Evolutionary conservation across 129 eudicot species (phyloP).

Genomic region (Pseudognaphalium luteoalbum): DNA sequence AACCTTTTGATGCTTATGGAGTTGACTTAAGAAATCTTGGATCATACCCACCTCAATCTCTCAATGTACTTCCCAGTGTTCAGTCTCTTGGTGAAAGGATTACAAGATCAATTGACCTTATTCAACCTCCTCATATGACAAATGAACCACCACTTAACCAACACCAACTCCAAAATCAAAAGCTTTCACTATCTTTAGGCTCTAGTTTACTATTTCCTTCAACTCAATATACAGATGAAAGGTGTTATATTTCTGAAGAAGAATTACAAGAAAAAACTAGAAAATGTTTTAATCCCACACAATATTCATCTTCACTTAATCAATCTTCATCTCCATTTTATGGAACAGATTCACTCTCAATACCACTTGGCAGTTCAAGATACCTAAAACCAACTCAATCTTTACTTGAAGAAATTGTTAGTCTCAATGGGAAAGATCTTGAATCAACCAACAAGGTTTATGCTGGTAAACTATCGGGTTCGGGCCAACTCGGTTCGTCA

Average conservation of each 20-base stretch:
- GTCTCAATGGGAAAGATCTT: conserved; percentile 49
- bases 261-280: conserved; percentile 39
- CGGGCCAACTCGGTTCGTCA: conserved; percentile 45
- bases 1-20: conserved; percentile 53
- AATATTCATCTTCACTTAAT: conserved; percentile 37
- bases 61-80: conserved; percentile 42
- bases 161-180: conserved; percentile 54
- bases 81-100: conserved; percentile 64
- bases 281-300: conserved; percentile 32
- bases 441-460: conserved; percentile 49
- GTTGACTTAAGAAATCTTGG: conserved; percentile 49
- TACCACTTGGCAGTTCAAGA: conserved; percentile 49
- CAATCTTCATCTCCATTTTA: conserved; percentile 41
- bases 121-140: conserved; percentile 37
- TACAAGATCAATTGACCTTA: conserved; percentile 50
- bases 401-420: conserved; percentile 69
- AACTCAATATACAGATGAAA: conserved; percentile 46
- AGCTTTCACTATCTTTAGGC: conserved; percentile 79
- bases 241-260: conserved; percentile 36
- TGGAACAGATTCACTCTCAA: conserved; percentile 45
- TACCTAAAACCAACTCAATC: conserved; percentile 78
- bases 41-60: conserved; percentile 45
- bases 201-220: conserved; percentile 48
- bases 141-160: conserved; percentile 45
- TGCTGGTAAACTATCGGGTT: conserved; percentile 48